phyloP scores from a whole-genome alignment of 768 basidiomycete genomes.

The Suillus decipiens region DNA sequence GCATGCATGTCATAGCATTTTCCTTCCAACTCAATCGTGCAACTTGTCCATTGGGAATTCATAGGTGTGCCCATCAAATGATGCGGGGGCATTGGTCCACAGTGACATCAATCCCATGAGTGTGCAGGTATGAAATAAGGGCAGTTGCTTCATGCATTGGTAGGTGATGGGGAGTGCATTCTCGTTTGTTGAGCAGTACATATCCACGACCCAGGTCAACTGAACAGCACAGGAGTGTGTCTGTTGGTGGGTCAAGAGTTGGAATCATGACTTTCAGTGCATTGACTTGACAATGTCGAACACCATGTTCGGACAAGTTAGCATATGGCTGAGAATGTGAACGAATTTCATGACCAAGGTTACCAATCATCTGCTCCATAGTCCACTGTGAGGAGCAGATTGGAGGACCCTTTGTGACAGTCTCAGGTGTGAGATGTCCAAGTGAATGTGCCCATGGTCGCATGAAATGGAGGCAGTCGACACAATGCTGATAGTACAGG shows the following conservation, averaged over 20 bases:
- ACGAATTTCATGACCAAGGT: conserved; percentile 27
- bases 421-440: conserved; percentile 26
- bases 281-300: conserved; percentile 24
- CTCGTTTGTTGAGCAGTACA: conserved; percentile 9
- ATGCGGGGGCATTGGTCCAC: not conserved
- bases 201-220: conserved; percentile 19
- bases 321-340: conserved; percentile 28
- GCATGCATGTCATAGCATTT: not conserved
- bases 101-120: not conserved
- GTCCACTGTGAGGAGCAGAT: conserved; percentile 30
- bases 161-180: not conserved
- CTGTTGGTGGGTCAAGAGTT: conserved; percentile 8
- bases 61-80: conserved; percentile 22
- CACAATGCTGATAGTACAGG: conserved; percentile 26
- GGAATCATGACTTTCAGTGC: conserved; percentile 17
- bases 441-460: conserved; percentile 28
- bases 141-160: not conserved
- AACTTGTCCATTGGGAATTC: conserved; percentile 26
- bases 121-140: not conserved
- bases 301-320: conserved; percentile 27
- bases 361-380: conserved; percentile 28
- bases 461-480: conserved; percentile 30
- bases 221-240: not conserved
- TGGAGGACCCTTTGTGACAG: conserved; percentile 22
- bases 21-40: conserved; percentile 12